These are phyloP conservation scores for Septoria linicola DNA, from an alignment of 2,329 filamentous ascomycete species.

Conservation along the genomic window DNA sequence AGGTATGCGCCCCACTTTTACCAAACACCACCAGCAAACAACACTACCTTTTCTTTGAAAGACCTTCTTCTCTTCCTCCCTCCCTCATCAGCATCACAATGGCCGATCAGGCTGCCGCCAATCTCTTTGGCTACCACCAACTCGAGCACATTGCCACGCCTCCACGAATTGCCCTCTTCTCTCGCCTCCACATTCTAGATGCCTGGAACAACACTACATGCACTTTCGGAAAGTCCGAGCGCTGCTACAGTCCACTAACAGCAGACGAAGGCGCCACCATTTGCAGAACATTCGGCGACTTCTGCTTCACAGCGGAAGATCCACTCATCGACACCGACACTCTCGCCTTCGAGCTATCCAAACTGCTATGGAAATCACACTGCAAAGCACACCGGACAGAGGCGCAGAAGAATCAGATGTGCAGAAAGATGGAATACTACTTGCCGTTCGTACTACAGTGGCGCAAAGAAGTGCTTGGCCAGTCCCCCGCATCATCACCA, in stretches of 20 bases:
- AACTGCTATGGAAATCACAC: slow-evolving; percentile 4
- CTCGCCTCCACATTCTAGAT: slow-evolving; percentile 5
- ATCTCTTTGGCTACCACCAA: slow-evolving; percentile 7
- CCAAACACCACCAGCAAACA: slow-evolving; percentile 10
- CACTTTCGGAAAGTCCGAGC: slow-evolving; percentile 2
- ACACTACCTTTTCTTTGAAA: no score
- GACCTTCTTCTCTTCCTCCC: no score
- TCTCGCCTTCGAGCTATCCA: not conserved
- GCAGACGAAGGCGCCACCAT: not conserved
- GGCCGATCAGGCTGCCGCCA: slow-evolving; percentile 3
- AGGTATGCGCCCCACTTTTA: not conserved
- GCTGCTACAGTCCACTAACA: not conserved
- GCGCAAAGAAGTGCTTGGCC: slow-evolving; percentile 2
- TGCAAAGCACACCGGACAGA: slow-evolving; percentile 2
- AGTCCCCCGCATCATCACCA: not conserved
- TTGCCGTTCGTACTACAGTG: slow-evolving; percentile 4
- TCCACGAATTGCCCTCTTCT: not conserved
- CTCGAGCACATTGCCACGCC: slow-evolving; percentile 6
- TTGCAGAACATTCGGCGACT: slow-evolving; percentile 4
- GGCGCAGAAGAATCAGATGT: not conserved
- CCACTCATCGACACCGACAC: slow-evolving; percentile 4
- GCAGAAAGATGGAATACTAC: slow-evolving; percentile 4
- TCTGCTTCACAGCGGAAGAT: slow-evolving; percentile 8
- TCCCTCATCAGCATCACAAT: not conserved
- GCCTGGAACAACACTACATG: slow-evolving; percentile 8